Base-by-base conservation (phyloP, 2,329 filamentous ascomycete species). In the Rachicladosporium sp. region DNA sequence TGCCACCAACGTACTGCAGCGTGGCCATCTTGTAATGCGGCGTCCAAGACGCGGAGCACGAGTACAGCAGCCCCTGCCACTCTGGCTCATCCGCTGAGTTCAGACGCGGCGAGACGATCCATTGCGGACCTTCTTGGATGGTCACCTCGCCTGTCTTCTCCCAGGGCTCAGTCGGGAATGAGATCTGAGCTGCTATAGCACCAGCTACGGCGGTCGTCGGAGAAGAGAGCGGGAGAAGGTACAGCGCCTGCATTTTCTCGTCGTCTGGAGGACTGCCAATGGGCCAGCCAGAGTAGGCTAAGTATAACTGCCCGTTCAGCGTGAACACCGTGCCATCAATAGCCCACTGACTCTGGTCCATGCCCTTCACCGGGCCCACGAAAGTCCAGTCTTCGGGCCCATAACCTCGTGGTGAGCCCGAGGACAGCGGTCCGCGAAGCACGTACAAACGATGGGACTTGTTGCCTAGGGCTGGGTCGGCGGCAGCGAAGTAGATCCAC, bases 401-500 rank as follows among this genome's bases (percentile, higher is more conserved):
- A 7, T 27, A 4, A 27, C 54, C 47, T 29, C 52, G 51, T n/a
- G 55, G 56, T 35, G 56, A 48, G 34, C 43, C 30, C 9, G 44
- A 30, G n/a, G 46, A 48, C 0, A 55, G 49, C 1, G 66, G 66
- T 1, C 66, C 66, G 12, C 56, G 55, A 2, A 68, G 58, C 4
- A 69, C 64, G 43, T 59, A 67, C 62, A 67, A 67, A 13, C 66
- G 53, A 49, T 68, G 66, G 0, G 57, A 58, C 11, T 53, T 54
- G 51, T 69, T 68, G 38, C 65, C 65, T n/a, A 61, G 48, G 31
- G 50, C 43, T 1, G 60, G 61, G 45, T 67, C 51, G 12, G 59
- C 61, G 10, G 59, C 63, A 3, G 57, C 67, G 50, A 61, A 68
- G 52, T 74, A 74, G 43, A 73, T 60, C 52, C 72, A 75, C 71